phyloP scores from a whole-genome alignment of 2,329 filamentous ascomycete genomes.

The Kalaharituber pfeilii region DNA sequence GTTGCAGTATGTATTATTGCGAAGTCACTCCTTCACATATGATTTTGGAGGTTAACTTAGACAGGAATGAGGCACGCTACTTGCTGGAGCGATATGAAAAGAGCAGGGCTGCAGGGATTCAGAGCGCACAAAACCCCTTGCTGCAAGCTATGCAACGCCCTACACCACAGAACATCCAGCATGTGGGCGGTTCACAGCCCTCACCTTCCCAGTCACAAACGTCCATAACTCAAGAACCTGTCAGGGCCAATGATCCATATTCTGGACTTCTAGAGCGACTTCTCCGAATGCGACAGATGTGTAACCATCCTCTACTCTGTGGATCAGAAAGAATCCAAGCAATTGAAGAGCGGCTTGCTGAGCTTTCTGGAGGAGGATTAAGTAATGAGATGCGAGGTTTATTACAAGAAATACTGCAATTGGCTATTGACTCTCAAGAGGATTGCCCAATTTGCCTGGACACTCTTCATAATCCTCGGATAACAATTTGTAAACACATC shows the following conservation, averaged over 20 bases:
- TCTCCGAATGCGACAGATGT: constrained; percentile 66
- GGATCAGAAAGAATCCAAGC: constrained; percentile 49
- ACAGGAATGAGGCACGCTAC: neutral
- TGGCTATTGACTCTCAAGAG: constrained; percentile 64
- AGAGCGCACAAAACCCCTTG: too few relatives aligned
- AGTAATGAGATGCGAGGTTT: constrained; percentile 54
- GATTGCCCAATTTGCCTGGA: constrained; percentile 74
- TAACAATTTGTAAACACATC: constrained; percentile 68
- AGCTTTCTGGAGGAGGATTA: constrained; percentile 46
- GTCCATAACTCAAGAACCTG: neutral
- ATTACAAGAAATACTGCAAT: constrained; percentile 55
- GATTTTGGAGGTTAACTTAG: too few relatives aligned
- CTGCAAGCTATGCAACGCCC: too few relatives aligned
- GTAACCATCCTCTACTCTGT: constrained; percentile 76
- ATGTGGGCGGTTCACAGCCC: too few relatives aligned
- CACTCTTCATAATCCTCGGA: constrained; percentile 51
- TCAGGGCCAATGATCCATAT: constrained; percentile 40
- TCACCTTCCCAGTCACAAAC: neutral
- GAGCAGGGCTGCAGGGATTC: neutral
- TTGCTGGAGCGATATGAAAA: neutral
- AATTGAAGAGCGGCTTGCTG: constrained; percentile 47
- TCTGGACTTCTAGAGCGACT: constrained; percentile 64
- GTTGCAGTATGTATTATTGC: neutral
- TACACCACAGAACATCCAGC: too few relatives aligned
- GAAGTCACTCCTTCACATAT: neutral